These are phyloP conservation scores for Neurospora tetrasperma DNA, from an alignment of 495 filamentous ascomycete genomes.

Conservation along the genomic window DNA sequence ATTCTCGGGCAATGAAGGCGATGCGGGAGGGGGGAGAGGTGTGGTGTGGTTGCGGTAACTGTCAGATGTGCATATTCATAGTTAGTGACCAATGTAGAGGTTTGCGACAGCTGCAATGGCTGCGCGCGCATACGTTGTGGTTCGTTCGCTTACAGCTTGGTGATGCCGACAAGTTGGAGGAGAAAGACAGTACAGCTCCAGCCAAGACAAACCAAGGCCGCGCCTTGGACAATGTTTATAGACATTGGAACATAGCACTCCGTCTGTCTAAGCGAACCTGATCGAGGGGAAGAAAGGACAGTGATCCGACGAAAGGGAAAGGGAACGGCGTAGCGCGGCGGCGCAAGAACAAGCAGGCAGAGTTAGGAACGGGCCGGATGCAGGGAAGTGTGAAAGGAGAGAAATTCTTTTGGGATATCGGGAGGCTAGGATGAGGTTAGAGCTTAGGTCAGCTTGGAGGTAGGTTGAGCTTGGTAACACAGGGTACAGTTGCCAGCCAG, in stretches of 20 bases:
- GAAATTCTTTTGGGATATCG: background rate
- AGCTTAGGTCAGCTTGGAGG: background rate
- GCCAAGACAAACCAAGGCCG: constrained; percentile 34
- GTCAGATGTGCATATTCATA: background rate
- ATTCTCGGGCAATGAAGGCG: constrained; percentile 30
- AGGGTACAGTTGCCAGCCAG: background rate
- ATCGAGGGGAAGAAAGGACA: background rate
- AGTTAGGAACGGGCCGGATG: background rate
- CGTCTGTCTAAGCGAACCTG: background rate
- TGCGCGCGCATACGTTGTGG: background rate
- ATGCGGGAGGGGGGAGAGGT: constrained; percentile 31
- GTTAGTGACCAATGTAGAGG: constrained; percentile 6
- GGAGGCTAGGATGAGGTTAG: background rate
- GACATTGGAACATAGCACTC: constrained; percentile 27
- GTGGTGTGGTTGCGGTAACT: constrained; percentile 43
- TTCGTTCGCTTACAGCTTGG: constrained; percentile 35
- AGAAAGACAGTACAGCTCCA: constrained; percentile 40
- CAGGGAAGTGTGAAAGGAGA: background rate
- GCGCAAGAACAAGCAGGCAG: background rate
- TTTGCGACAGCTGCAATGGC: background rate
- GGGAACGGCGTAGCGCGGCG: background rate
- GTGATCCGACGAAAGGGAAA: background rate
- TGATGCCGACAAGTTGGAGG: constrained; percentile 42
- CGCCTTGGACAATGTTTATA: constrained; percentile 22
- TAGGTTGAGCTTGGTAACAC: background rate